Conservation (phyloP, 2,329 filamentous ascomycete species). For the Seiridium cupressi region DNA sequence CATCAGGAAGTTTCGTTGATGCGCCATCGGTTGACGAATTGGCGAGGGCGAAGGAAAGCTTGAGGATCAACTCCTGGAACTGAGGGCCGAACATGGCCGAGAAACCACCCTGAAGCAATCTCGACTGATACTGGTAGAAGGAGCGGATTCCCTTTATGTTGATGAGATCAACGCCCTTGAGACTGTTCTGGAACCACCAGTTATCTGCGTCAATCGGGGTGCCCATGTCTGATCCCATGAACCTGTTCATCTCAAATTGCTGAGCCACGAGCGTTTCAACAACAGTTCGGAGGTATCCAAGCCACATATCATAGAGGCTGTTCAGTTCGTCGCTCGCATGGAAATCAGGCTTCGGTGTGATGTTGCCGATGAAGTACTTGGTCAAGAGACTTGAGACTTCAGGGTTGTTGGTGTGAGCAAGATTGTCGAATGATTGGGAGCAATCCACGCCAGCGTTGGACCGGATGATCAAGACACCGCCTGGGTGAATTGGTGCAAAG, state of each 20-base stretch:
- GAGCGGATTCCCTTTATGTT: constrained; percentile 49
- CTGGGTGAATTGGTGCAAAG: constrained; percentile 52
- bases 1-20: constrained; percentile 39
- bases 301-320: constrained; percentile 47
- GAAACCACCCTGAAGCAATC: constrained; percentile 49
- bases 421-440: constrained; percentile 49
- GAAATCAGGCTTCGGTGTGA: constrained; percentile 49
- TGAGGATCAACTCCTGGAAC: constrained; percentile 51
- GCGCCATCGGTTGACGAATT: constrained; percentile 32
- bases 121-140: constrained; percentile 52
- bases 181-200: constrained; percentile 43
- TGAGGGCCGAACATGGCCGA: constrained; percentile 49
- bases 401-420: constrained; percentile 54
- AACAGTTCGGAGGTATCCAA: constrained; percentile 43
- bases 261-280: constrained; percentile 53
- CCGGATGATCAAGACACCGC: constrained; percentile 51
- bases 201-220: constrained; percentile 33
- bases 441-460: constrained; percentile 55
- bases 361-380: constrained; percentile 52
- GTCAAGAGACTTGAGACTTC: constrained; percentile 51
- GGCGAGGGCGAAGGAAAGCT: constrained; percentile 48
- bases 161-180: constrained; percentile 28
- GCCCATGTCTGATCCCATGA: constrained; percentile 38
- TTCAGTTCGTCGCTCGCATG: constrained; percentile 39
- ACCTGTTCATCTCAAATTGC: constrained; percentile 52